These are phyloP conservation scores for Torulaspora maleeae DNA, from an alignment of 805 yeast species.

Conservation along the genomic window DNA sequence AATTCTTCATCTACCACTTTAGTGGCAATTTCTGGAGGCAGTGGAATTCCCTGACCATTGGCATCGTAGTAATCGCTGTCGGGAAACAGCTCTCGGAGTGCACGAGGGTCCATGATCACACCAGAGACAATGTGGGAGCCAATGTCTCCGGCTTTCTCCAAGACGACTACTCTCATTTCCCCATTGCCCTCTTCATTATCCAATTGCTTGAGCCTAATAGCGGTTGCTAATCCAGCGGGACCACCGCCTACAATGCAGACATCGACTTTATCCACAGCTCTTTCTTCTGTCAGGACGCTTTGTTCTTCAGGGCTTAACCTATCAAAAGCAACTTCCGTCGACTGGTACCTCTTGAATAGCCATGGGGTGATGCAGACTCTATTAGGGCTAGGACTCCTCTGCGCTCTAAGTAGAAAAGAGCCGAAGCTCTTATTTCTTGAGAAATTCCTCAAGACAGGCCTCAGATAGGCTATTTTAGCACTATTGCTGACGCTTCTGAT, in stretches of 20 bases:
- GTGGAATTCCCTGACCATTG: constrained; percentile 55
- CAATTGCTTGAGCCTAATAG: constrained; percentile 80
- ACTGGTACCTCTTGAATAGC: neutral
- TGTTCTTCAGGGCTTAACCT: constrained; percentile 41
- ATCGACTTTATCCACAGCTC: constrained; percentile 84
- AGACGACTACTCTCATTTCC: constrained; percentile 75
- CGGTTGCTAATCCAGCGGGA: constrained; percentile 94
- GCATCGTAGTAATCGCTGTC: constrained; percentile 52
- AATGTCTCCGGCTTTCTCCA: constrained; percentile 90
- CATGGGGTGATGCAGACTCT: constrained; percentile 4
- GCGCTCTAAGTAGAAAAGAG: neutral
- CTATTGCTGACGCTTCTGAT: constrained; percentile 1
- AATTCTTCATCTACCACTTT: constrained; percentile 70
- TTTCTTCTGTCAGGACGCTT: constrained; percentile 50
- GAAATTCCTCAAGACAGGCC: neutral
- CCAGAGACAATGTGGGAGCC: constrained; percentile 93
- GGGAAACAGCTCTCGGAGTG: constrained; percentile 78
- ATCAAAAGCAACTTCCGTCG: constrained; percentile 15
- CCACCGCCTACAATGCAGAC: constrained; percentile 98
- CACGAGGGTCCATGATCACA: constrained; percentile 88
- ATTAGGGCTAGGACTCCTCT: neutral
- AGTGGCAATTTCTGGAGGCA: constrained; percentile 75
- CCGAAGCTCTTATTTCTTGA: constrained; percentile 1
- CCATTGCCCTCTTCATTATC: constrained; percentile 62
- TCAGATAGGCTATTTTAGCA: neutral